phyloP scores from a whole-genome alignment of 129 eudicot species.

The Saposhnikovia divaricata region DNA sequence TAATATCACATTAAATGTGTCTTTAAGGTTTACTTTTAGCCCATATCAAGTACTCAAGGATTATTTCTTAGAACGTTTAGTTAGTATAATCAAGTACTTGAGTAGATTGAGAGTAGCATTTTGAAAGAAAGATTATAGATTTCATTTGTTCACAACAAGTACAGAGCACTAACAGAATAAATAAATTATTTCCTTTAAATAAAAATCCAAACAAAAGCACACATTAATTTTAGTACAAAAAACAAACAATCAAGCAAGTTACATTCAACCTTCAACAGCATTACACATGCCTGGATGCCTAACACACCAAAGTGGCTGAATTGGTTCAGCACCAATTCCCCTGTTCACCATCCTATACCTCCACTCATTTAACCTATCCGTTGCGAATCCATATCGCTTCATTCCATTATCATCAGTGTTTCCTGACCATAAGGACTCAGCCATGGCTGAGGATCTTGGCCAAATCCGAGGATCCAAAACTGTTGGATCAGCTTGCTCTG shows the following conservation, averaged over 20 bases:
- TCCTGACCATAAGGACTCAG: constrained; percentile 82
- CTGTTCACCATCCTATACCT: constrained; percentile 74
- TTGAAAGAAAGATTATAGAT: too few species aligned
- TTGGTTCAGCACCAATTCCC: constrained; percentile 77
- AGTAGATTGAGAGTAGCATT: not conserved
- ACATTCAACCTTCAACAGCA: constrained; percentile 18
- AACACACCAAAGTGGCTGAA: constrained; percentile 93
- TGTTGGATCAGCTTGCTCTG: constrained; percentile 76
- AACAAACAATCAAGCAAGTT: not conserved
- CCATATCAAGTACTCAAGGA: too few species aligned
- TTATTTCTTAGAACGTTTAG: not conserved
- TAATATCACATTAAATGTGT: too few species aligned
- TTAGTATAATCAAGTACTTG: not conserved
- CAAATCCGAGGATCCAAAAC: constrained; percentile 67
- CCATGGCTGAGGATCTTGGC: constrained; percentile 85
- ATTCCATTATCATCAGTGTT: constrained; percentile 58
- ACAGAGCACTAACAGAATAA: not conserved
- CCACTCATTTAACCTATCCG: constrained; percentile 86
- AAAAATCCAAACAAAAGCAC: not conserved
- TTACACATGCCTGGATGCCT: constrained; percentile 94
- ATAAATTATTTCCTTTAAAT: not conserved
- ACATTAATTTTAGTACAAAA: not conserved
- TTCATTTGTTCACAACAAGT: not conserved
- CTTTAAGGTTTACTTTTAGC: too few species aligned
- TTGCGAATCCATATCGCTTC: constrained; percentile 72